Evolutionary conservation across 176 grass and related monocot species (phyloP).

Genomic region (Areca catechu): DNA sequence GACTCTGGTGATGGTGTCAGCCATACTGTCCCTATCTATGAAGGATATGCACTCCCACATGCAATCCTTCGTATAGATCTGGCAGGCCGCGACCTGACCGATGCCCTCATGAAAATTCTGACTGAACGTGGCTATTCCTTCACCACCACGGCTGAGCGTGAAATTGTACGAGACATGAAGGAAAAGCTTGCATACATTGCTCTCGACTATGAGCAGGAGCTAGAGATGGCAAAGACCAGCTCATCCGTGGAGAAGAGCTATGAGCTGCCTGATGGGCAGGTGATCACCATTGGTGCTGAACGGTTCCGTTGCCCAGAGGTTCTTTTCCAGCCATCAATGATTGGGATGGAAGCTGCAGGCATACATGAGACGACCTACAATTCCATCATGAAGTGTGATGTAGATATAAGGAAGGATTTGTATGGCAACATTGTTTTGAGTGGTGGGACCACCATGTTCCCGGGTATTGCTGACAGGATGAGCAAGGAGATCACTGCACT

Average conservation of each 20-base stretch:
- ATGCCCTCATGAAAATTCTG: too few relatives aligned
- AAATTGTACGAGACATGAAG: neutral
- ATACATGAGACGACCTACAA: conserved; percentile 3
- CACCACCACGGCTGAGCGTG: neutral
- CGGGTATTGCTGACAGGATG: neutral
- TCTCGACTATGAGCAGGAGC: too few relatives aligned
- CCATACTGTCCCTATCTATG: neutral
- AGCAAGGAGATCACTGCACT: conserved; percentile 4
- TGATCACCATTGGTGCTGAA: conserved; percentile 5
- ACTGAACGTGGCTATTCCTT: too few relatives aligned
- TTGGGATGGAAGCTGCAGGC: neutral
- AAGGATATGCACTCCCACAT: conserved; percentile 5
- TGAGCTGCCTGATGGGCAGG: neutral
- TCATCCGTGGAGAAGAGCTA: too few relatives aligned
- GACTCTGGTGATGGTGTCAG: conserved; percentile 9
- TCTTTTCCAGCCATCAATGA: too few relatives aligned
- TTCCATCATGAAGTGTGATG: neutral
- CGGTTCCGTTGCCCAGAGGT: neutral
- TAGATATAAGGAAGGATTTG: too few relatives aligned
- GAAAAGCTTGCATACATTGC: too few relatives aligned
- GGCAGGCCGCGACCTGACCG: neutral
- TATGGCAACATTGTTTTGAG: neutral
- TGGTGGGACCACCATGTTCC: conserved; percentile 3
- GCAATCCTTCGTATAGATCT: conserved; percentile 5
- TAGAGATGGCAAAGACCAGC: too few relatives aligned